A percentile compares a stretch with the other conserved stretches of the same genome.
Evolutionary conservation across 306 rosid species (phyloP).

Genomic region (Lathyrus sativus): DNA sequence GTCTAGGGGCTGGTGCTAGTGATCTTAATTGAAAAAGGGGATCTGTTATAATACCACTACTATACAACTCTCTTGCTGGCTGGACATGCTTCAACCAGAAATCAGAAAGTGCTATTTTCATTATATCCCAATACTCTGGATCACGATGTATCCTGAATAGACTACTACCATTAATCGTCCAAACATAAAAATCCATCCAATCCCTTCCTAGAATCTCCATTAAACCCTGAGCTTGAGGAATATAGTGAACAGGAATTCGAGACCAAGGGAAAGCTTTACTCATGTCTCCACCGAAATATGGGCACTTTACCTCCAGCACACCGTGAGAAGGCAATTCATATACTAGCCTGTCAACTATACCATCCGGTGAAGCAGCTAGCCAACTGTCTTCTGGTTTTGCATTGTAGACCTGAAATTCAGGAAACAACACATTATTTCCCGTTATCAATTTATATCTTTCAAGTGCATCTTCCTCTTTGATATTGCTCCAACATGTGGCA

Average conservation of each 20-base stretch:
- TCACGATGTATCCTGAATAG: slow-evolving; percentile 65
- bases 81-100: slow-evolving; percentile 90
- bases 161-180: slow-evolving; percentile 89
- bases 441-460: slow-evolving; percentile 81
- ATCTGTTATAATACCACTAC: slow-evolving; percentile 45
- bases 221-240: slow-evolving; percentile 92
- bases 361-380: slow-evolving; percentile 90
- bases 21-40: slow-evolving; percentile 60
- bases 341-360: slow-evolving; percentile 54
- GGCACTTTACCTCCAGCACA: slow-evolving; percentile 80
- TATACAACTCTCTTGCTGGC: slow-evolving; percentile 66
- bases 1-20: slow-evolving; percentile 67
- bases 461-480: slow-evolving; percentile 87
- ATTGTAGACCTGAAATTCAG: slow-evolving; percentile 73
- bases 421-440: slow-evolving; percentile 69
- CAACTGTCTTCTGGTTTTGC: slow-evolving; percentile 52
- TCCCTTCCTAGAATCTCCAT: slow-evolving; percentile 85
- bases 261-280: slow-evolving; percentile 66
- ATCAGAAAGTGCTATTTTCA: slow-evolving; percentile 67
- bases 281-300: slow-evolving; percentile 63
- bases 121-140: slow-evolving; percentile 62
- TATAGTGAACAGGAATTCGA: slow-evolving; percentile 62
- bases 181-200: slow-evolving; percentile 88
- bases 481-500: slow-evolving; percentile 86
- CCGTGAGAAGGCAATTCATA: slow-evolving; percentile 72